Base-by-base conservation (phyloP, 139 green algal species). In the Axilococcus clingmanii region DNA sequence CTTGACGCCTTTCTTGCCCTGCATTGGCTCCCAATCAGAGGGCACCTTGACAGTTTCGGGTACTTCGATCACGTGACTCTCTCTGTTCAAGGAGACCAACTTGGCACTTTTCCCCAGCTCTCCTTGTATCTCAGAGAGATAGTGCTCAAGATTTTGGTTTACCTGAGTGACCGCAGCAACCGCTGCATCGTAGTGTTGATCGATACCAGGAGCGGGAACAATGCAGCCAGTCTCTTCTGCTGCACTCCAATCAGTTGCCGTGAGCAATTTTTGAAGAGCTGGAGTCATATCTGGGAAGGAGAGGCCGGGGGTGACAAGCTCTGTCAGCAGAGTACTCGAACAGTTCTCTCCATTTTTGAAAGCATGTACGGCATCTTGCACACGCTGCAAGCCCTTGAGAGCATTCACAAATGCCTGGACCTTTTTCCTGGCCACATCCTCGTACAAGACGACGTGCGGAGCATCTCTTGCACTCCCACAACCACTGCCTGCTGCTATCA, bases 401-500 rank as follows among this genome's bases (percentile, higher is more conserved):
- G 75, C 81, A 17, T 43, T 48, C 0, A 72, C 56, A 22, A 95
- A 65, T n/a, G 75, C 78, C 15, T 43, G 40, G 11, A 94, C 58
- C 7, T 62, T 67, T 28, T 66, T 65, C 28, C 57, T 64, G 29
- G 74, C 69, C 3, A 72, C 60, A 53, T 96, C 88, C 68, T 99
- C 92, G 51, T 99, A 98, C 49, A 97, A 79, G 3, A 99, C 70
- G 9, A 98, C 92, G 42, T 86, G 58, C 0, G 70, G 65, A 4
- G 89, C 81, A 37, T 95, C 76, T 14, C 64, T 43, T 3, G 52
- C 69, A 22, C 32, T 33, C 5, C 57, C 51, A 20, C 25, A 33
- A 11, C 65, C 57, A 27, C 36, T 41, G 0, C 70, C 72, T 8
- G 69, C 63, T 0, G 85, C 76, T 12, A 65, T 53, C 44, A 97